Evolutionary conservation across 768 basidiomycete genomes (phyloP).

Genomic region (Amanita fuliginea): DNA sequence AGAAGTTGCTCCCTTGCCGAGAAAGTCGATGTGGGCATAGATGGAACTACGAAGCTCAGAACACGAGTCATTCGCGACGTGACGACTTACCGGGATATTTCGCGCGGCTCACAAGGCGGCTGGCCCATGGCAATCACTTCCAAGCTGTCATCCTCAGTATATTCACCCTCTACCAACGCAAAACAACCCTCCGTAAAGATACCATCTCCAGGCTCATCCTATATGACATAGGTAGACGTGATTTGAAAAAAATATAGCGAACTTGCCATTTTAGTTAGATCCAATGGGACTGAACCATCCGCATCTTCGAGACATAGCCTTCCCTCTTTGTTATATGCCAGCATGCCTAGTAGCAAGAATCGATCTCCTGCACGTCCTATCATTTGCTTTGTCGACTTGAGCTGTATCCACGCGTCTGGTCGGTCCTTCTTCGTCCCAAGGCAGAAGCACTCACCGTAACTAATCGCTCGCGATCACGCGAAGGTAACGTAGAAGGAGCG

Average conservation of each 20-base stretch:
- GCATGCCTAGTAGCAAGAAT: conserved; percentile 91
- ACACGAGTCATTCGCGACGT: background rate
- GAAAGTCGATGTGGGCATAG: conserved; percentile 93
- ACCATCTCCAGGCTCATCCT: conserved; percentile 90
- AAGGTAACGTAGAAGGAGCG: conserved; percentile 88
- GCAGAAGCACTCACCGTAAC: conserved; percentile 54
- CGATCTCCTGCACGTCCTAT: conserved; percentile 82
- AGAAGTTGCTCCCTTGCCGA: conserved; percentile 90
- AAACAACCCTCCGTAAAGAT: conserved; percentile 95
- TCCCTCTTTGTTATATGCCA: conserved; percentile 83
- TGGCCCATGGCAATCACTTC: conserved; percentile 93
- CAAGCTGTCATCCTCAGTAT: conserved; percentile 83
- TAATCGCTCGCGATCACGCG: conserved; percentile 75
- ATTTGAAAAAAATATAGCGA: background rate
- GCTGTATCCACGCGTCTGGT: conserved; percentile 27
- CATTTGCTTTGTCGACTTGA: conserved; percentile 93
- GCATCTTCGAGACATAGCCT: conserved; percentile 86
- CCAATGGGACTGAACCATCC: conserved; percentile 82
- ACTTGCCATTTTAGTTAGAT: conserved; percentile 78
- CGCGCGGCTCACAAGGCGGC: conserved; percentile 89
- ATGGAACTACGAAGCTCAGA: conserved; percentile 49
- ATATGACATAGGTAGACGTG: background rate
- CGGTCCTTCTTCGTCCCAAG: background rate
- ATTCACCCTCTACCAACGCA: conserved; percentile 92
- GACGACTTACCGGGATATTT: conserved; percentile 58